A percentile compares a stretch with the other conserved stretches of the same genome.
phyloP scores from a whole-genome alignment of 345 rosid species.

The Gossypium stocksii region DNA sequence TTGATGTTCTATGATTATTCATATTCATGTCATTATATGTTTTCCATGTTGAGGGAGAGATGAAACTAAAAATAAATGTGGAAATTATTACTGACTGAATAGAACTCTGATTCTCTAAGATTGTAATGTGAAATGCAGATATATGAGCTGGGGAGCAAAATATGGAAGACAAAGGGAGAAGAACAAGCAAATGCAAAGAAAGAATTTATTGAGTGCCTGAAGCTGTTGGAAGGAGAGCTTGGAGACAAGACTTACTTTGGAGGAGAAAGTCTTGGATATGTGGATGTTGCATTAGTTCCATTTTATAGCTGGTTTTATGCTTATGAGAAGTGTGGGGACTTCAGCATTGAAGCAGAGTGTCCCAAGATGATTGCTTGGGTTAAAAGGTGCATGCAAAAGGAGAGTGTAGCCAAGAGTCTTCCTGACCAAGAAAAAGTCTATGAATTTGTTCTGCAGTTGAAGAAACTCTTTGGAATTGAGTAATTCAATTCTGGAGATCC shows the following conservation, averaged over 20 bases:
- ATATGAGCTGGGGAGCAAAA: background rate
- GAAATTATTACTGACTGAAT: no score
- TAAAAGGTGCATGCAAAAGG: constrained; percentile 32
- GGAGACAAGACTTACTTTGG: constrained; percentile 20
- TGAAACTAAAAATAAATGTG: no score
- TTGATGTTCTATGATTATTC: no score
- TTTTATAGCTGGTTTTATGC: constrained; percentile 14
- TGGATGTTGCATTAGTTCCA: constrained; percentile 4
- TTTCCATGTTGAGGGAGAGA: no score
- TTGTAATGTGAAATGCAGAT: constrained; percentile 4
- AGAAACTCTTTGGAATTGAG: constrained; percentile 20
- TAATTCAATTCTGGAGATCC: background rate
- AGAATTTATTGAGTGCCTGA: constrained; percentile 13
- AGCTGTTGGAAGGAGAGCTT: constrained; percentile 20
- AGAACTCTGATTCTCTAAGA: no score
- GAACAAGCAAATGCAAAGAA: constrained; percentile 20
- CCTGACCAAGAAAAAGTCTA: constrained; percentile 23
- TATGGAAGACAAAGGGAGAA: constrained; percentile 17
- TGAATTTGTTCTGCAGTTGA: constrained; percentile 13
- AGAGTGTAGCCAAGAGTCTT: constrained; percentile 26
- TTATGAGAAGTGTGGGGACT: constrained; percentile 15
- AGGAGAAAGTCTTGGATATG: constrained; percentile 5
- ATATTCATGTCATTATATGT: no score
- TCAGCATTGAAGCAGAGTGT: constrained; percentile 19
- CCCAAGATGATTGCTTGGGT: constrained; percentile 31